Evolutionary conservation across 495 filamentous ascomycete genomes (phyloP).

Genomic region (Podospora fimiseda): DNA sequence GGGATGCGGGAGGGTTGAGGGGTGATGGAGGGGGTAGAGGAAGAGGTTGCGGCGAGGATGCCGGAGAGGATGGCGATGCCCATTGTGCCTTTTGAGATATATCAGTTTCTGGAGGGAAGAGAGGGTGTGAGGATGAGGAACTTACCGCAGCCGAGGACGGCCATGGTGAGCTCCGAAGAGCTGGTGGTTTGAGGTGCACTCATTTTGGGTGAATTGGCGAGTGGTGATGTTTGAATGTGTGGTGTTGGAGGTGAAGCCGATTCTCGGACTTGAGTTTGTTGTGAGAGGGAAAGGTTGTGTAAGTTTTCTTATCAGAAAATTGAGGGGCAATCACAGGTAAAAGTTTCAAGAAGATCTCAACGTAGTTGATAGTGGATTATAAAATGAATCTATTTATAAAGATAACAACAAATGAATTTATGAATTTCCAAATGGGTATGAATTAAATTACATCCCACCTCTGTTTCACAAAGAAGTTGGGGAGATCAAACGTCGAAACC

Average conservation of each 20-base stretch:
- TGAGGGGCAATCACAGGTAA: too few relatives aligned
- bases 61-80: slow-evolving; percentile 79
- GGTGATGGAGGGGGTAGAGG: slow-evolving; percentile 33
- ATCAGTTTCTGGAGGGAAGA: not conserved
- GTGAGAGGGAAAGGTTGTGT: not conserved
- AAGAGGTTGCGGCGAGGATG: slow-evolving; percentile 50
- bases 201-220: slow-evolving; percentile 14
- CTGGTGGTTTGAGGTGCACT: slow-evolving; percentile 18
- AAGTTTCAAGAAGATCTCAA: too few relatives aligned
- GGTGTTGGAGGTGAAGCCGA: not conserved
- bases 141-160: slow-evolving; percentile 68
- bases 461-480: too few relatives aligned
- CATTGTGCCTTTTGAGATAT: slow-evolving; percentile 56
- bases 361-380: too few relatives aligned
- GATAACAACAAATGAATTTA: not conserved
- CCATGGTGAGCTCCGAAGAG: slow-evolving; percentile 53
- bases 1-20: slow-evolving; percentile 56
- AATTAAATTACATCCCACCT: too few relatives aligned
- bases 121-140: slow-evolving; percentile 3
- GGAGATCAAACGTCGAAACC: not conserved
- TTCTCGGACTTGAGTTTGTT: slow-evolving; percentile 2
- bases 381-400: not conserved
- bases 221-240: slow-evolving; percentile 1
- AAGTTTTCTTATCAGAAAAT: not conserved
- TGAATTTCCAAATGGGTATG: not conserved